Percentiles rank a stretch among this genome's conserved stretches.
phyloP scores from a whole-genome alignment of 345 rosid species.

The Clarkia xantiana region DNA sequence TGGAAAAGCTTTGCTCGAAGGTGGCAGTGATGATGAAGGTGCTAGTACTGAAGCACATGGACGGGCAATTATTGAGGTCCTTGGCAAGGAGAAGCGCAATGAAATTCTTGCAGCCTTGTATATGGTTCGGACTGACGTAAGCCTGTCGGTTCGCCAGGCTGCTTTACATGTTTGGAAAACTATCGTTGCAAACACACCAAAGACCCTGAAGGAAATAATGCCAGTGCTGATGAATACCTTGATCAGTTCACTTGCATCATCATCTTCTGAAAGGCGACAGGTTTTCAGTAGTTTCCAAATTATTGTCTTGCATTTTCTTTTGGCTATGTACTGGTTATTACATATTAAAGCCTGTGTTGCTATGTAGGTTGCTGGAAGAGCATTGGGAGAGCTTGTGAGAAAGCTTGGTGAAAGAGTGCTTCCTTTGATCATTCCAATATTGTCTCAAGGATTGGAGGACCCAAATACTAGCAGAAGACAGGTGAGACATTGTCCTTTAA shows the following conservation, averaged over 20 bases:
- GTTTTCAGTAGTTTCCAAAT: conserved; percentile 18
- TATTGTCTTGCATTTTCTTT: not conserved
- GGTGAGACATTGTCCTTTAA: conserved; percentile 24
- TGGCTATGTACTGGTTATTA: not conserved
- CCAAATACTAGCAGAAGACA: conserved; percentile 82
- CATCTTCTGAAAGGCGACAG: conserved; percentile 96
- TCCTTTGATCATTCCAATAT: conserved; percentile 85
- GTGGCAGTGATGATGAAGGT: conserved; percentile 99
- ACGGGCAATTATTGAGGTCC: conserved; percentile 92
- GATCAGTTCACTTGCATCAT: conserved; percentile 75
- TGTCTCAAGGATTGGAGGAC: conserved; percentile 66
- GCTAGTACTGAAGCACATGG: conserved; percentile 99
- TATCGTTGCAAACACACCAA: conserved; percentile 94
- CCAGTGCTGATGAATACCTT: conserved; percentile 90
- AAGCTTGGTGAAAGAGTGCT: conserved; percentile 99
- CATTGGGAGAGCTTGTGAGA: conserved; percentile 94
- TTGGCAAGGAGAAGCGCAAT: conserved; percentile 92
- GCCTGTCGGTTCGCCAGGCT: conserved; percentile 94
- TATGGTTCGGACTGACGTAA: conserved; percentile 97
- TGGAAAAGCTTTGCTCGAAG: conserved; percentile 94
- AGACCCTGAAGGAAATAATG: conserved; percentile 94
- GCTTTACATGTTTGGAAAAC: conserved; percentile 98
- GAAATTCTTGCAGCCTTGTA: conserved; percentile 93
- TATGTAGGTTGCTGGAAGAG: conserved; percentile 74
- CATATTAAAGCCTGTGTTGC: conserved; percentile 1